Conservation (phyloP, 148 eudicot species). For the Bassia scoparia region DNA sequence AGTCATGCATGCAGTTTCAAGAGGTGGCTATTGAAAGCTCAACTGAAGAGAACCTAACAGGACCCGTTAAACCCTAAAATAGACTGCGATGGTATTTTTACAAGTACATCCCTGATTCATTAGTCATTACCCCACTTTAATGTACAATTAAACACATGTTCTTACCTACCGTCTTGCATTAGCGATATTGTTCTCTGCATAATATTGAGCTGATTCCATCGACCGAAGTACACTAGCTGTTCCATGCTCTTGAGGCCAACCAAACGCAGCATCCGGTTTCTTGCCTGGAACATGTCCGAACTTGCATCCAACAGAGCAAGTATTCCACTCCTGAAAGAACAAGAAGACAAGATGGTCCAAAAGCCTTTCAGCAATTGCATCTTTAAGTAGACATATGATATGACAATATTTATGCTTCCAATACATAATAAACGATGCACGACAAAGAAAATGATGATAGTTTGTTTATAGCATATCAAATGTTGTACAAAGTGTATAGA, state of each 20-base stretch:
- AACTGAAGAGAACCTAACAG: not conserved
- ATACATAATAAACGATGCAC: not conserved
- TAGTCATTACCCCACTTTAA: not conserved
- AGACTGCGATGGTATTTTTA: not conserved
- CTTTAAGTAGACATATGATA: not conserved
- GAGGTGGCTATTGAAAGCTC: not conserved
- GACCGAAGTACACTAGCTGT: constrained; percentile 62
- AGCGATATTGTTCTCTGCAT: constrained; percentile 66
- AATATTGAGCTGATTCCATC: constrained; percentile 91
- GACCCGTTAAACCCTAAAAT: not conserved
- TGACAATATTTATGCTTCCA: not conserved
- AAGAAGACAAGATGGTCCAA: not conserved
- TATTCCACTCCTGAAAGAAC: constrained; percentile 51
- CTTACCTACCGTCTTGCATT: constrained; percentile 97
- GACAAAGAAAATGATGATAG: not conserved
- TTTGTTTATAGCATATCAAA: too few relatives aligned
- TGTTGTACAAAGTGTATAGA: too few relatives aligned
- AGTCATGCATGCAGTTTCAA: not conserved
- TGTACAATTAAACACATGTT: constrained; percentile 26
- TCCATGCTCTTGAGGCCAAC: constrained; percentile 49
- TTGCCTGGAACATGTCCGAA: constrained; percentile 43
- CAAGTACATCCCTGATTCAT: not conserved
- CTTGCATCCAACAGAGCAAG: constrained; percentile 87
- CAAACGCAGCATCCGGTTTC: constrained; percentile 78
- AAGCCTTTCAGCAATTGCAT: not conserved